Base-by-base conservation (phyloP, 176 grass and related monocot species). In the Paspalum vaginatum region DNA sequence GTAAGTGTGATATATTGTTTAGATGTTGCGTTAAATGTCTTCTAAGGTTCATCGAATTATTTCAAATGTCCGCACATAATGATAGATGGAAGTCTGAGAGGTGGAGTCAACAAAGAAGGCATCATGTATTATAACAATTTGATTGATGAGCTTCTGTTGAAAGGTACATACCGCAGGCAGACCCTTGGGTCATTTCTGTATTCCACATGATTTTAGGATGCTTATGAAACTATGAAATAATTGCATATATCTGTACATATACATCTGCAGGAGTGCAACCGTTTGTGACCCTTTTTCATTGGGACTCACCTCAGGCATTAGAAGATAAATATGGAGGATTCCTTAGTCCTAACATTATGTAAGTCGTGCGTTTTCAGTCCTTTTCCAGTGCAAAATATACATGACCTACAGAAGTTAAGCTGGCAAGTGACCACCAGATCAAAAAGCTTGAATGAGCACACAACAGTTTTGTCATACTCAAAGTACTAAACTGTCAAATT, bases 271-370 rank as follows among this genome's bases (percentile, higher is more conserved):
- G 89, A 5, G 17, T 92, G 56, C 72, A 85, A 40, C 93, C 93
- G 64, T 92, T 89, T 74, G 87, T 83, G 38, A 95, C 93, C 7
- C 62, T 95, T 44, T 90, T 87, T 61, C 89, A 95, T 24, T 95
- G 89, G 87, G 93, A 95, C 60, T 83, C 74, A 5, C 89, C 89
- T 10, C 93, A 90, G 61, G 84, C 74, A 24, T 68, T 95, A 50
- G 89, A 95, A 80, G 74, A 92, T 72, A 80, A 89, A 77, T 89
- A 95, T 20, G 18, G 57, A 52, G 89, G 89, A 45, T 95, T 92
- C 65, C 77, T 95, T 32, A 87, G 79, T 37, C 74, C 70, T 22
- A 71, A 83, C 61, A 95, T 92, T 15, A 67, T 89, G 89, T 92
- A 50, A 87, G 89, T 50, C 42, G 20, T 11, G 12, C 27, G 39